Percentiles rank a stretch among this genome's conserved stretches.
These are phyloP conservation scores for Colletotrichum chrysophilum DNA, from an alignment of 2,329 filamentous ascomycete genomes.

Conservation along the genomic window DNA sequence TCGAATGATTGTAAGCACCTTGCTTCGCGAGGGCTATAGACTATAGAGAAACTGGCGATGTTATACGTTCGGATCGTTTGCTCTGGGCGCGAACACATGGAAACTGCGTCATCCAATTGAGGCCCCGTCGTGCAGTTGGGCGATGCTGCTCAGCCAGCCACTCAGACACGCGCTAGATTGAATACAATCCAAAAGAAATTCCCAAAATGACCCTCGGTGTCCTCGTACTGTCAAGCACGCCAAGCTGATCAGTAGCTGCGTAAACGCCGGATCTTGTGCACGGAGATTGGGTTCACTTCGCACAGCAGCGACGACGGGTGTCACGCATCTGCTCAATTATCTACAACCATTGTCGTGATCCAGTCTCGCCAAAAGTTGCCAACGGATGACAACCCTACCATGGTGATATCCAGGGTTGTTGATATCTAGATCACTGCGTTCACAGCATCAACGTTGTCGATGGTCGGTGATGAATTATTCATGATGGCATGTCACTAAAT, in stretches of 20 bases:
- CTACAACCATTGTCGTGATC: background rate
- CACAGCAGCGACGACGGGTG: background rate
- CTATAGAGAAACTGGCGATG: background rate
- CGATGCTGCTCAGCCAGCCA: background rate
- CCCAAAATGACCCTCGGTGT: background rate
- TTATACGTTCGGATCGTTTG: background rate
- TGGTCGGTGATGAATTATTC: background rate
- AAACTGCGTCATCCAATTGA: background rate
- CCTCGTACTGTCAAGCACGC: background rate
- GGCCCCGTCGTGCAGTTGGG: background rate
- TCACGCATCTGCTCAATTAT: background rate
- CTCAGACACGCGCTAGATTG: background rate
- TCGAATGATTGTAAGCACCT: conserved; percentile 46
- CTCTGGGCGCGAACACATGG: background rate
- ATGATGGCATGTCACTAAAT: background rate
- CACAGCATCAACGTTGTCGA: background rate
- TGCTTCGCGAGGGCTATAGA: background rate
- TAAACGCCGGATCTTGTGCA: background rate
- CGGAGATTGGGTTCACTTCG: background rate
- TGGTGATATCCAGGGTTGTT: background rate
- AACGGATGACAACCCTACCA: background rate
- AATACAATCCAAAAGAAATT: background rate
- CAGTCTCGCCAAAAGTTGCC: background rate
- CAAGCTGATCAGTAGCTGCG: background rate
- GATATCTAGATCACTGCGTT: background rate